Base-by-base conservation (phyloP, 75 land plant genomes). In the Pinus albicaulis region DNA sequence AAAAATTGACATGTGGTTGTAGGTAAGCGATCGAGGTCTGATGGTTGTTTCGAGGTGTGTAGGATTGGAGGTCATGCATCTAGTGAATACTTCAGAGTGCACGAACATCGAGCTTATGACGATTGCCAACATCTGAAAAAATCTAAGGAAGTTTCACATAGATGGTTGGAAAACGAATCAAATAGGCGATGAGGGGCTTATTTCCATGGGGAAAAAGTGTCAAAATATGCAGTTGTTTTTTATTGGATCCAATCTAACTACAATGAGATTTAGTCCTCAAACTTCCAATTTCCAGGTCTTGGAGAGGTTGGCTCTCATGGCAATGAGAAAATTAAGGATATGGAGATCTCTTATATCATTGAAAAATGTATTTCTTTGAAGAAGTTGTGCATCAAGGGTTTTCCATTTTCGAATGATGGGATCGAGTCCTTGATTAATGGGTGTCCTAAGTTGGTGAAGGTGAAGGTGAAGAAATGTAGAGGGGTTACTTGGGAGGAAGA, bases 141-240 rank as follows among this genome's bases (percentile, higher is more conserved):
- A 65, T 3, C 52, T 86, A 38, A 72, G 77, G 65, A 82, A 76
- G 73, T 79, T 86, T 10, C 76, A 78, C 28, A 36, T 82, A n/a
- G 82, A 86, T 64, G 85, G 77, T 16, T 69, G 81, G n/a, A n/a
- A n/a, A n/a, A n/a, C n/a, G n/a, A n/a, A n/a, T n/a, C n/a, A n/a
- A n/a, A n/a, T n/a, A n/a, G 88, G 88, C 19, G 88, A 86, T 58
- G 85, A 80, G 56, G 85, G 88, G 12, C 81, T 86, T 62, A 64
- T 77, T 28, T 55, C 71, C 23, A 60, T 86, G 16, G 88, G 78
- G 7, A 86, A 76, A 36, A 64, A 75, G 16, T 82, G 88, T 71
- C 36, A 59, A 52, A 70, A 82, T 22, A 48, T 86, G 55, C 74
- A 86, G 57, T 78, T 86, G 20, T 82, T 86, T 26, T 56, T 86